Evolutionary conservation across 139 green algal genomes (phyloP).

Genomic region (Trebouxia sp.): DNA sequence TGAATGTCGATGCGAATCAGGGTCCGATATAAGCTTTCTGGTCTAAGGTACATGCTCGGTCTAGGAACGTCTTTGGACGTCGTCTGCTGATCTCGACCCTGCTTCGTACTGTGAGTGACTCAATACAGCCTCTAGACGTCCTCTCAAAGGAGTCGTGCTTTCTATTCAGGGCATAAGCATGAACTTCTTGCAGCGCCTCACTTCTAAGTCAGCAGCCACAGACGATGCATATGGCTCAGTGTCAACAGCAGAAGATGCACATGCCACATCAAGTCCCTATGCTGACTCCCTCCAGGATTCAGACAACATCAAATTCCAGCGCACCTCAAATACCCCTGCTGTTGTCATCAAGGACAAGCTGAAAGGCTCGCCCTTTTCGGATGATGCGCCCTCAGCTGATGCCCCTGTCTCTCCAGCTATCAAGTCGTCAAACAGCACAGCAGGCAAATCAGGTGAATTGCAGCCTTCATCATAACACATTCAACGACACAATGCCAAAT

Average conservation of each 20-base stretch:
- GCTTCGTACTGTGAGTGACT: too few relatives aligned
- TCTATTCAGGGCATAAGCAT: too few relatives aligned
- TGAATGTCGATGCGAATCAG: too few relatives aligned
- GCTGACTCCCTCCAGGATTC: conserved; percentile 9
- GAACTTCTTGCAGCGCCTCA: conserved; percentile 6
- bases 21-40: too few relatives aligned
- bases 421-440: background rate
- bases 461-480: too few relatives aligned
- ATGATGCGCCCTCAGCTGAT: background rate
- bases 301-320: conserved; percentile 18
- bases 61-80: too few relatives aligned
- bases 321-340: background rate
- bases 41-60: too few relatives aligned
- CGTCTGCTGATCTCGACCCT: too few relatives aligned
- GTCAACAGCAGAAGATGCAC: conserved; percentile 3
- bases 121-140: too few relatives aligned
- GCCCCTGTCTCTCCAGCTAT: background rate
- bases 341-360: conserved; percentile 17
- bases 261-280: background rate
- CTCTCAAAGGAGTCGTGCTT: too few relatives aligned
- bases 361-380: background rate
- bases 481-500: too few relatives aligned
- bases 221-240: background rate
- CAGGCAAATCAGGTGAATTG: too few relatives aligned
- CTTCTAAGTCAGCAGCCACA: background rate